phyloP scores from a whole-genome alignment of 2,329 filamentous ascomycete genomes.

The Dothistroma pini region DNA sequence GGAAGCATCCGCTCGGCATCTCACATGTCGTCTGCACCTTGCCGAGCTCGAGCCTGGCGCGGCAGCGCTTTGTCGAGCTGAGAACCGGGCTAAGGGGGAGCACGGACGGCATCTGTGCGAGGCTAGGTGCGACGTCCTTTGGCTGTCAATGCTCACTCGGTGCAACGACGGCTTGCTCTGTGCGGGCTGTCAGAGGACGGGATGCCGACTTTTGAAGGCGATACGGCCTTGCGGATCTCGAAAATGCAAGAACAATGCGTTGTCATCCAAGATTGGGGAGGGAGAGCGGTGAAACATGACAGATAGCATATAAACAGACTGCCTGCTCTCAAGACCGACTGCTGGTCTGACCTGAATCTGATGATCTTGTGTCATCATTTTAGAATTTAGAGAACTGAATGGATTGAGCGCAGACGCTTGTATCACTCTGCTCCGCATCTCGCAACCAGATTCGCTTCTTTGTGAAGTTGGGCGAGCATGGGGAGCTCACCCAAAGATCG shows the following conservation, averaged over 20 bases:
- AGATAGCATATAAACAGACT: conserved; percentile 21
- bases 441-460: not conserved
- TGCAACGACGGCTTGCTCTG: not conserved
- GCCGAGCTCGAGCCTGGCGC: not conserved
- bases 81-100: conserved; percentile 4
- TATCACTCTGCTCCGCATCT: conserved; percentile 16
- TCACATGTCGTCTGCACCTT: not conserved
- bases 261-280: conserved; percentile 5
- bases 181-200: not conserved
- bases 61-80: not conserved
- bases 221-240: not conserved
- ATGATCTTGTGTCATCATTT: conserved; percentile 5
- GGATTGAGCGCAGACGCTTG: conserved; percentile 1
- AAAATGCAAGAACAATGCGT: conserved; percentile 14
- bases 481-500: conserved; percentile 4
- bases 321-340: not conserved
- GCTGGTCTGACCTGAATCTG: not conserved
- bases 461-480: not conserved
- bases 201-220: not conserved
- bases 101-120: not conserved
- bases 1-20: not conserved
- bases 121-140: not conserved
- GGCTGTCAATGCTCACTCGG: not conserved
- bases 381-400: not conserved
- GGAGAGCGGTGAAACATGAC: conserved; percentile 26